phyloP scores from a whole-genome alignment of 305 asterid genomes.

The Fraxinus floribunda region DNA sequence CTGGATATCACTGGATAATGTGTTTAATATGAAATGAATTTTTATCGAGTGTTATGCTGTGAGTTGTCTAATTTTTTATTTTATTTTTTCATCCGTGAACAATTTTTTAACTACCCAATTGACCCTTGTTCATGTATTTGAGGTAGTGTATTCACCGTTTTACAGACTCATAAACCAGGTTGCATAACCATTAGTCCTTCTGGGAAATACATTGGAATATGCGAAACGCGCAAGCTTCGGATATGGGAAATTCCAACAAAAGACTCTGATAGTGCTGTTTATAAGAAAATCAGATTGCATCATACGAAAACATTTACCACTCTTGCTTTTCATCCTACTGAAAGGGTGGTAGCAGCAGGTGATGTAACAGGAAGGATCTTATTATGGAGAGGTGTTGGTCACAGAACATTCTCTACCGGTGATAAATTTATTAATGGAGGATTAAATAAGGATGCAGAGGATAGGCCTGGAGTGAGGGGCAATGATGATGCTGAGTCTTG shows the following conservation, averaged over 20 bases:
- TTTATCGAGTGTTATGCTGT: neutral
- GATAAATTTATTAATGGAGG: conserved; percentile 34
- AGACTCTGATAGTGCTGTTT: conserved; percentile 49
- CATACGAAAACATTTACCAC: conserved; percentile 70
- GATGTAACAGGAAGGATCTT: conserved; percentile 87
- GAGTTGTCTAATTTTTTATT: neutral
- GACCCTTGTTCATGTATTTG: conserved; percentile 1
- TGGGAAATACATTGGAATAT: conserved; percentile 64
- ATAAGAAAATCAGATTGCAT: conserved; percentile 64
- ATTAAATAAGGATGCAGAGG: conserved; percentile 44
- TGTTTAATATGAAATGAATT: neutral
- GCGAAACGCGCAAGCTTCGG: conserved; percentile 56
- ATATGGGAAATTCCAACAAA: conserved; percentile 76
- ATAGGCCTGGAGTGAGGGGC: conserved; percentile 75
- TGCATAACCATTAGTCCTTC: conserved; percentile 38
- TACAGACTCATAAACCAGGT: conserved; percentile 44
- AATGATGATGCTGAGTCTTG: conserved; percentile 82
- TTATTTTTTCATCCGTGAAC: neutral
- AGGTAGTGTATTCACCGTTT: conserved; percentile 17
- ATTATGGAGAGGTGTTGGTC: conserved; percentile 89
- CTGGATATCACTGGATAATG: neutral
- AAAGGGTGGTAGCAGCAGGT: conserved; percentile 82
- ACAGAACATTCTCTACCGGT: conserved; percentile 30
- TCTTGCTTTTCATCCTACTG: conserved; percentile 90
- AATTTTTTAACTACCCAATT: conserved; percentile 4